Evolutionary conservation across 371 early-diverging fungal species (phyloP), one percentile per base, ranked within the genome.

Genomic region (Mucor irregularis): DNA sequence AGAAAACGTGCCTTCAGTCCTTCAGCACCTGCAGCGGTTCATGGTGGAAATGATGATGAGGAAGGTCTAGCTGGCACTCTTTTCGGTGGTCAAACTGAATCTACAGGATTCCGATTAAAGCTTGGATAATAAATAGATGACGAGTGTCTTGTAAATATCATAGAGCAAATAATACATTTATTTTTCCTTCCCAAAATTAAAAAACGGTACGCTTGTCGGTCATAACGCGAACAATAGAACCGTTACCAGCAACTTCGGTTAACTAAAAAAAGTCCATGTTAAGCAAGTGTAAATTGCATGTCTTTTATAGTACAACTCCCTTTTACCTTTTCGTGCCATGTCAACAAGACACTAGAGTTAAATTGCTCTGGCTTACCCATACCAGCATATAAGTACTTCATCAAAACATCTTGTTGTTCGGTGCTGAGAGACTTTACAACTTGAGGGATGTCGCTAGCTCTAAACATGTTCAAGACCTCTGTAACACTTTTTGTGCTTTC

Each of bases 321-420:
- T 31, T 34, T 42, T 71, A 91, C 92, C 83, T 94, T 92, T 64
- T 97, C 96, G 58, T 96, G 96, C 96, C 96, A 97, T 50, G 81
- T 78, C 61, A 97, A 71, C 49, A 95, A 63, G 38, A 89, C 81
- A 14, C 86, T 84, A 19, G 93, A 85, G 62, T 93, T 93, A 66
- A 82, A 93, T 44, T 73, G 61, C n/a, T 91, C 93, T 2, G 97
- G 97, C 22, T 78, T 78, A 4, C 90, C 91, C 85, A 97, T 80
- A 22, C 92, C 95, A 16, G 90, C 83, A 73, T 95, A 96, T 33
- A 97, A 77, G 68, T 93, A 97, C 73, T 93, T 95, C 81, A 95
- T 86, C 68, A 96, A 64, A 8, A 87, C 74, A 63, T 94, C 95
- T 56, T 86, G 74, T 39, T 91, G 84, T 24, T 84, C 84, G 9